A percentile compares a stretch with the other conserved stretches of the same genome.
These are phyloP conservation scores for Lentinus tigrinus DNA, from an alignment of 768 basidiomycete genomes.

Conservation along the genomic window DNA sequence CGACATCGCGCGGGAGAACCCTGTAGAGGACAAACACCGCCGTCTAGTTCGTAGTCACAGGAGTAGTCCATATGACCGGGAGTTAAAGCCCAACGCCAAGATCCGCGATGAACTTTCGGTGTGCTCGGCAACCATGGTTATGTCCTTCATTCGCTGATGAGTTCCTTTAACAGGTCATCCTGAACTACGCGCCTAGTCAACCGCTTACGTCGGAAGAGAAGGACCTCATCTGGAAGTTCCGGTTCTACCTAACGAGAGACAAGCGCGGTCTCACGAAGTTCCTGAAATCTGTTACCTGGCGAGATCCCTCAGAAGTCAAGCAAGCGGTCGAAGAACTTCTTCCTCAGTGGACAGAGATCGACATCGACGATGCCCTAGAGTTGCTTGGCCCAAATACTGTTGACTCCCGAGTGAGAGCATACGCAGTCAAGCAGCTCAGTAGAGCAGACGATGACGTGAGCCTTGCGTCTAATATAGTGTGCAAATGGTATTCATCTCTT, in stretches of 20 bases:
- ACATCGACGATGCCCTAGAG: constrained; percentile 95
- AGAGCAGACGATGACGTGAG: constrained; percentile 92
- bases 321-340: constrained; percentile 96
- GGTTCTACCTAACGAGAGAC: constrained; percentile 93
- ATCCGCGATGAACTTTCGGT: constrained; percentile 92
- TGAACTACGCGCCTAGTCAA: constrained; percentile 89
- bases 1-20: constrained; percentile 88
- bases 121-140: constrained; percentile 26
- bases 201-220: constrained; percentile 88
- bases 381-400: constrained; percentile 87
- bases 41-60: constrained; percentile 92
- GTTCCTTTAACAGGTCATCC: constrained; percentile 60
- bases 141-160: not conserved
- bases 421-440: constrained; percentile 88
- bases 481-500: too few relatives aligned
- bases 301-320: constrained; percentile 93
- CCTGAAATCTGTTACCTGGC: constrained; percentile 96
- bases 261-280: constrained; percentile 97
- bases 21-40: constrained; percentile 96
- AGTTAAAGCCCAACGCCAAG: constrained; percentile 95
- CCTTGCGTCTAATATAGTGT: not conserved
- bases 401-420: constrained; percentile 89
- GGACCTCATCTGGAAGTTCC: constrained; percentile 97
- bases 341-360: constrained; percentile 96
- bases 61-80: constrained; percentile 91